A percentile compares a stretch with the other conserved stretches of the same genome.
phyloP scores from a whole-genome alignment of 352 stramenopile species.

The Aphanomyces euteiches region DNA sequence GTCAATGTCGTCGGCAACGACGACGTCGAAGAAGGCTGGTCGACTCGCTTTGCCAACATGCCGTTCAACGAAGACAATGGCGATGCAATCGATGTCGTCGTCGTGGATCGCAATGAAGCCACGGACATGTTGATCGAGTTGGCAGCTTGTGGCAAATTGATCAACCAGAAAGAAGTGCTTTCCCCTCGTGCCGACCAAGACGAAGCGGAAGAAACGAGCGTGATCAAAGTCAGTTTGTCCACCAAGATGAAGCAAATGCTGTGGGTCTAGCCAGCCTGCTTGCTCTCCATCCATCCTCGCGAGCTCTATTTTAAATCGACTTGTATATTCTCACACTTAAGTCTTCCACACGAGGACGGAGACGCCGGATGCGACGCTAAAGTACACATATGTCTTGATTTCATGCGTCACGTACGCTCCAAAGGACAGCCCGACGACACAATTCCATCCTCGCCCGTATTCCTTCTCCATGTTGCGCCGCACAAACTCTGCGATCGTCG shows the following conservation, averaged over 20 bases:
- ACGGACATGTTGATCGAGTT: conserved; percentile 68
- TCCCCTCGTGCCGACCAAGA: conserved; percentile 44
- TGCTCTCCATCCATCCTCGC: no score
- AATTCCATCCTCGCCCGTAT: conserved; percentile 91
- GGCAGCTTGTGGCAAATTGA: conserved; percentile 54
- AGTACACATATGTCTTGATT: conserved; percentile 96
- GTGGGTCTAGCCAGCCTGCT: conserved; percentile 37
- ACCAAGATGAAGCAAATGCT: conserved; percentile 50
- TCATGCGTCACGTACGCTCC: conserved; percentile 93
- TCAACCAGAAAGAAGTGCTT: conserved; percentile 46
- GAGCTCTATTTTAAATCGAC: background rate
- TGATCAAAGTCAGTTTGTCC: conserved; percentile 40
- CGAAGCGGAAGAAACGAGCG: conserved; percentile 38
- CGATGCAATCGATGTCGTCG: conserved; percentile 61
- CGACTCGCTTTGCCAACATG: conserved; percentile 47
- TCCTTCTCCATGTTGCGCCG: conserved; percentile 91
- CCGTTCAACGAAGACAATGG: conserved; percentile 48
- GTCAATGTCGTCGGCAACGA: conserved; percentile 45
- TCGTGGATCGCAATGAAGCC: conserved; percentile 56
- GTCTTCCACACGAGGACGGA: conserved; percentile 90
- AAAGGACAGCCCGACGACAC: conserved; percentile 88
- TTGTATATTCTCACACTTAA: conserved; percentile 33
- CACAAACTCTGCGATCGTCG: conserved; percentile 88
- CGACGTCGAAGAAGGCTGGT: conserved; percentile 29
- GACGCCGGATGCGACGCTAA: conserved; percentile 87